Evolutionary conservation across 2,329 filamentous ascomycete genomes (phyloP), one percentile per base, ranked within the genome.

Genomic region (Diaporthe sp.): DNA sequence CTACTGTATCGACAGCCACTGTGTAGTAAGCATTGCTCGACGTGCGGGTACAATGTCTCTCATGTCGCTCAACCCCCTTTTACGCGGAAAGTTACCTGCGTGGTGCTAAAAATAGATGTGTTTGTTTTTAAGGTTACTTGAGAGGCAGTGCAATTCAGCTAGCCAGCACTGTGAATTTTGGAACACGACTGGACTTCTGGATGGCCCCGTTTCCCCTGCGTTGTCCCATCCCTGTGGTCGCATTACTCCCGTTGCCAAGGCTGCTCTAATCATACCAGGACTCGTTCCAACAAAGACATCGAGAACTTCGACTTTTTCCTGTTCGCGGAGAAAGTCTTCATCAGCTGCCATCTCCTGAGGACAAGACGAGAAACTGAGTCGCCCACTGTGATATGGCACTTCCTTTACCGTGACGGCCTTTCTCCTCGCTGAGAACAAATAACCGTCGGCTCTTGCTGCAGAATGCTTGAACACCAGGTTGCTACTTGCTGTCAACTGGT

Each of bases 61-160:
- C 34, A 60, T 39, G 5, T 37, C 39, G 34, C 0, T 37, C 13
- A 34, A 39, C 57, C 57, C 44, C 57, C 34, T 60, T 60, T 60
- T 39, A n/a, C 19, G 13, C 31, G 22, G 34, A 34, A 8, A 34
- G 7, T 34, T 17, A 15, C 25, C 15, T 57, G 2, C n/a, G 13
- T 7, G 22, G 19, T 60, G 57, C 57, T 60, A 60, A 60, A 60
- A 39, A 60, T 60, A 60, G 34, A 37, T n/a, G 31, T 25, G 57
- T 39, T 39, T 39, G 57, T 60, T 60, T 60, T 60, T 60, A 60
- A 60, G 57, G 57, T 60, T 60, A 60, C 57, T 60, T 39, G 3
- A 39, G 5, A 39, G 57, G 57, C 57, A 60, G 57, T 60, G 57
- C 34, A 60, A n/a, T 6, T 8, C 12, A 34, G 8, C 34, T 17